Evolutionary conservation across 2,329 filamentous ascomycete species (phyloP), one percentile per base, ranked within the genome.

Genomic region (Bretziella fagacearum): DNA sequence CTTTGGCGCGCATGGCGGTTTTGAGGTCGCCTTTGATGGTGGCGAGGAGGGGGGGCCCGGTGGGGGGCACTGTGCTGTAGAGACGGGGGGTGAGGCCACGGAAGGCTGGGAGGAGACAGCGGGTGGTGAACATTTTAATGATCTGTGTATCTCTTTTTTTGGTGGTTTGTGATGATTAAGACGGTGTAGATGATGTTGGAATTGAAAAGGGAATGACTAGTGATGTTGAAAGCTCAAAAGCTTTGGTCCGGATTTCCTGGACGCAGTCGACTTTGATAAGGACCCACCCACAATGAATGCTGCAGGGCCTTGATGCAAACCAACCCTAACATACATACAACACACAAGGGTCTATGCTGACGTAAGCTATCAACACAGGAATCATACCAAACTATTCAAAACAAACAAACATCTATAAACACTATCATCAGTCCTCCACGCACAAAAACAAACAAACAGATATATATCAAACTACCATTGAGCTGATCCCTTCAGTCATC

Each of bases 1-100:
- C 76, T 60, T 79, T 81, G 54, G 68, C 67, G 50, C 70, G 70
- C 77, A 81, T 80, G 42, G 77, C 76, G 7, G 66, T 61, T 63
- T 81, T 81, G 52, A 81, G 65, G 54, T 81, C 77, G 53, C 59
- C 62, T 56, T 73, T 74, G 55, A 77, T 63, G 60, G 69, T 72
- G 46, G 65, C 59, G 36, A 74, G 60, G 6, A 74, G 60, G 8
- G 70, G 65, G 18, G 61, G 54, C 4, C 62, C 56, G 51, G 63
- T 60, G 47, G 58, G 56, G 33, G 64, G n/a, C n/a, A n/a, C 53
- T 43, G 47, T 50, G 20, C 55, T 50, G 20, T 43, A 50, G 48
- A 36, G 29, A 29, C n/a, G 39, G 26, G 8, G 15, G 15, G 39
- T 20, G 25, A 32, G 33, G 33, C 32, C 18, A 8, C 40, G 44